Conservation (phyloP, 805 yeast genomes). For the Suhomyces tanzawaensis region DNA sequence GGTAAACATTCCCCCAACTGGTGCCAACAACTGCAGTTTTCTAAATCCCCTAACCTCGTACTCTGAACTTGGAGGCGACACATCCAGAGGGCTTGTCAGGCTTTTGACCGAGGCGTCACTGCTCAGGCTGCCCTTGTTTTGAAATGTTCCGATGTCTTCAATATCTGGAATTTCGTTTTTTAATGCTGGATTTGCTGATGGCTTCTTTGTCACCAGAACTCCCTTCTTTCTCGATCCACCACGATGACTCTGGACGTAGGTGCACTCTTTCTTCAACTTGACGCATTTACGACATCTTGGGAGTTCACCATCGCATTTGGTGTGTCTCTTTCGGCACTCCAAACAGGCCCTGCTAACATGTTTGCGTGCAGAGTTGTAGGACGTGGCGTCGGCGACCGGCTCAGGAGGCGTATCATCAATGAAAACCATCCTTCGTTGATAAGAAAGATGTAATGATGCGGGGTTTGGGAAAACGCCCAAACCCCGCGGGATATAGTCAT, state of each 20-base stretch:
- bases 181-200: background rate
- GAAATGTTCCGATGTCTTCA: slow-evolving; percentile 10
- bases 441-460: background rate
- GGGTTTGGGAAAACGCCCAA: slow-evolving; percentile 1
- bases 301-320: slow-evolving; percentile 48
- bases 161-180: slow-evolving; percentile 20
- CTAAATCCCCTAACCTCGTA: background rate
- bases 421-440: background rate
- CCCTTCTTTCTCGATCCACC: slow-evolving; percentile 56
- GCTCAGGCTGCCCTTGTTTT: background rate
- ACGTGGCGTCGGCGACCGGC: background rate
- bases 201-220: slow-evolving; percentile 14
- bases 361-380: slow-evolving; percentile 3
- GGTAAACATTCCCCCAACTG: background rate
- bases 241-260: slow-evolving; percentile 50
- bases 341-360: slow-evolving; percentile 39
- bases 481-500: background rate
- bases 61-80: background rate
- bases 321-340: slow-evolving; percentile 50
- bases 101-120: too few species aligned
- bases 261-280: slow-evolving; percentile 35
- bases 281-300: slow-evolving; percentile 47
- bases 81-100: too few species aligned
- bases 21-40: too few species aligned
- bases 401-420: background rate